phyloP scores from a whole-genome alignment of 805 yeast species.

The Suhomyces tanzawaensis region DNA sequence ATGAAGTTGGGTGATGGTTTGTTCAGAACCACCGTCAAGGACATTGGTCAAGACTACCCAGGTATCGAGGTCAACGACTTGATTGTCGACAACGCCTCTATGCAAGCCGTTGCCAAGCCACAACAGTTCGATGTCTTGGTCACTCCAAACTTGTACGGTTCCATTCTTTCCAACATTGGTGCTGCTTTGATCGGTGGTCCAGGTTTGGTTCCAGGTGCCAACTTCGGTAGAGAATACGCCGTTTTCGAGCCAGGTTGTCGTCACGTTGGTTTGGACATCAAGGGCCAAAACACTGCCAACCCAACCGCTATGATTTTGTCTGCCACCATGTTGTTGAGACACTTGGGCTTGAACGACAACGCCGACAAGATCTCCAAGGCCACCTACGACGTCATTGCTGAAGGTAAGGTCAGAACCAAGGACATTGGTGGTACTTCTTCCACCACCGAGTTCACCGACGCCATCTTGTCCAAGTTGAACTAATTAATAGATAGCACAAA shows the following conservation, averaged over 20 bases:
- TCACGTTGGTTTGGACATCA: slow-evolving; percentile 96
- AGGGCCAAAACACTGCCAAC: slow-evolving; percentile 93
- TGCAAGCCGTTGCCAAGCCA: slow-evolving; percentile 98
- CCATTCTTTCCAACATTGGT: slow-evolving; percentile 95
- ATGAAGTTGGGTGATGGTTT: slow-evolving; percentile 99
- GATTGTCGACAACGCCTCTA: slow-evolving; percentile 97
- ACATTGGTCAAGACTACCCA: slow-evolving; percentile 81
- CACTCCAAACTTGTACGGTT: slow-evolving; percentile 97
- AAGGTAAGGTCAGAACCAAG: slow-evolving; percentile 78
- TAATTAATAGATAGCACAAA: slow-evolving; percentile 10
- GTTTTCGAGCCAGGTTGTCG: slow-evolving; percentile 99
- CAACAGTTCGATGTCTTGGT: slow-evolving; percentile 98
- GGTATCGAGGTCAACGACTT: slow-evolving; percentile 81
- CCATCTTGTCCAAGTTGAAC: slow-evolving; percentile 71
- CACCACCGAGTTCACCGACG: slow-evolving; percentile 93
- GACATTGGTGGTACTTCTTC: slow-evolving; percentile 90
- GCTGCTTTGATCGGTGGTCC: slow-evolving; percentile 98
- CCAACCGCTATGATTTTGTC: slow-evolving; percentile 97
- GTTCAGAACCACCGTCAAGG: slow-evolving; percentile 90
- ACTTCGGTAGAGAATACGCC: slow-evolving; percentile 96
- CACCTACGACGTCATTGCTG: slow-evolving; percentile 84
- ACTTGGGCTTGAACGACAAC: slow-evolving; percentile 79
- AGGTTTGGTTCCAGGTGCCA: slow-evolving; percentile 97
- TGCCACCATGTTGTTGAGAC: slow-evolving; percentile 89
- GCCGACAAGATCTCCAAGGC: slow-evolving; percentile 89